phyloP scores from a whole-genome alignment of 495 filamentous ascomycete species.

The Aspergillus incahuasiensis region DNA sequence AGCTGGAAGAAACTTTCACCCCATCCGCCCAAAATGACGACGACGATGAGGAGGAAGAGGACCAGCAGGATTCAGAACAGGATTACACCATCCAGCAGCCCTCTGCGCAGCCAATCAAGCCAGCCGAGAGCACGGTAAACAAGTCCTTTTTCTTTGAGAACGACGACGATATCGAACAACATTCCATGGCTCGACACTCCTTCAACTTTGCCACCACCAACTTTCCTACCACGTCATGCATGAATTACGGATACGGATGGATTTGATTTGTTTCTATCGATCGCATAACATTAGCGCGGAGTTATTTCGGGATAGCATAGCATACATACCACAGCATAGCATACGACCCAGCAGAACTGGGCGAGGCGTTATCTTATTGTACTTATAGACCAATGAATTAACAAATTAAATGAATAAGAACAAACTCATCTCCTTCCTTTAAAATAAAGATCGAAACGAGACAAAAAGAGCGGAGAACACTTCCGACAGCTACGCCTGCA shows the following conservation, averaged over 20 bases:
- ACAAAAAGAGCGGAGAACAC: conserved; percentile 1
- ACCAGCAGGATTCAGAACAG: conserved; percentile 20
- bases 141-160: conserved; percentile 46
- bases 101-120: conserved; percentile 28
- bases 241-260: conserved; percentile 43
- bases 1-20: conserved; percentile 78
- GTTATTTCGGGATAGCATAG: conserved; percentile 19
- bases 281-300: conserved; percentile 42
- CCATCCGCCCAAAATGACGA: conserved; percentile 58
- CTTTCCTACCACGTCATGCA: conserved; percentile 22
- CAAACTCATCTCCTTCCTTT: too few relatives aligned
- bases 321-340: conserved; percentile 3
- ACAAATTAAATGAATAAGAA: not conserved
- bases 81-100: conserved; percentile 3
- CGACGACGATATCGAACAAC: conserved; percentile 33
- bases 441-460: not conserved
- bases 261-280: conserved; percentile 29
- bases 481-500: not conserved
- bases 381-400: not conserved
- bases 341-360: conserved; percentile 29
- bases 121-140: conserved; percentile 35
- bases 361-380: not conserved
- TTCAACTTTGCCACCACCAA: conserved; percentile 20
- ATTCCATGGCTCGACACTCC: conserved; percentile 28
- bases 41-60: conserved; percentile 41